Percentiles rank a stretch among this genome's conserved stretches.
Evolutionary conservation across 2,329 filamentous ascomycete species (phyloP).

Genomic region (Phialocephala subalpina): DNA sequence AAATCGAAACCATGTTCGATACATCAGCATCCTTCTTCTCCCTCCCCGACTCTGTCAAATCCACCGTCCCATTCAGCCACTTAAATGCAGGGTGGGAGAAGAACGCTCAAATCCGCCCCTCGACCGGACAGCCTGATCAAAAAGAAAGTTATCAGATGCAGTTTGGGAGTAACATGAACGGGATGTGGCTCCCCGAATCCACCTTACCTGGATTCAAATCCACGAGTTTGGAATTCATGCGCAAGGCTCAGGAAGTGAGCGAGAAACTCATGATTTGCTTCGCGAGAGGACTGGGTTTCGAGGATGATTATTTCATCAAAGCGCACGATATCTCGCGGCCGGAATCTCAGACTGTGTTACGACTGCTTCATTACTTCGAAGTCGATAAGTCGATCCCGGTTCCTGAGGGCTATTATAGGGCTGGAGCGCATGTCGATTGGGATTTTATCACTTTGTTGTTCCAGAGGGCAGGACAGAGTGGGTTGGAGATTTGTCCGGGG

Average conservation of each 20-base stretch:
- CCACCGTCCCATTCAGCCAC: constrained; percentile 57
- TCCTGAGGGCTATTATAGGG: constrained; percentile 60
- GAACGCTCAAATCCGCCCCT: constrained; percentile 61
- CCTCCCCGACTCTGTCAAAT: constrained; percentile 56
- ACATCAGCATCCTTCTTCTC: constrained; percentile 58
- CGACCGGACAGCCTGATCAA: constrained; percentile 60
- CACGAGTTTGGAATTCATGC: constrained; percentile 46
- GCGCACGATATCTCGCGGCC: constrained; percentile 57
- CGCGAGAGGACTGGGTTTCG: constrained; percentile 60
- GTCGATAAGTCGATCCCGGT: constrained; percentile 46
- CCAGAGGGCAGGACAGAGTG: constrained; percentile 65
- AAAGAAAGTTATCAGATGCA: constrained; percentile 68
- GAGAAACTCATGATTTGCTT: constrained; percentile 64
- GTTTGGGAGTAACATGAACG: constrained; percentile 49
- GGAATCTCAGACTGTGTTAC: constrained; percentile 60
- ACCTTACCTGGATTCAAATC: constrained; percentile 57
- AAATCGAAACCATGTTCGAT: constrained; percentile 53
- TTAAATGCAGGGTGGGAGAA: constrained; percentile 62
- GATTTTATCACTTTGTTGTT: constrained; percentile 69
- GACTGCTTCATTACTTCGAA: constrained; percentile 66
- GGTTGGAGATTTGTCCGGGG: constrained; percentile 71
- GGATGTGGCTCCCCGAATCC: constrained; percentile 44
- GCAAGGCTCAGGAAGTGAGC: constrained; percentile 50
- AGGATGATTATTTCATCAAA: constrained; percentile 60
- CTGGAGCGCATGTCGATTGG: constrained; percentile 71